A percentile compares a stretch with the other conserved stretches of the same genome.
phyloP scores from a whole-genome alignment of 108 stramenopile species.

The Chaetoceros muelleri region DNA sequence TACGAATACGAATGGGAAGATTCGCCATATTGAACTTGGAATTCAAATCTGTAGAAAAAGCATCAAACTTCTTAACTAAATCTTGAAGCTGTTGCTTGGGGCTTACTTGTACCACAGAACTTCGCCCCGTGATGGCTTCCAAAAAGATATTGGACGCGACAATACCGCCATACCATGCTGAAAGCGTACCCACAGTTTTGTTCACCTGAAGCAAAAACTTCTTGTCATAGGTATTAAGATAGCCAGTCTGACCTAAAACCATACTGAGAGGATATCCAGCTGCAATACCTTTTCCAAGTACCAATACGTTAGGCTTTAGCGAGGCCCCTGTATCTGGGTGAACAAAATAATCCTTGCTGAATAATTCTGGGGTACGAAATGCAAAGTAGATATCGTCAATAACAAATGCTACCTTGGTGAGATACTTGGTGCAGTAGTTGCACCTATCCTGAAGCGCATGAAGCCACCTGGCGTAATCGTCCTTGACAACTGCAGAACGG shows the following conservation, averaged over 20 bases:
- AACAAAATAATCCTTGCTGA: constrained; percentile 27
- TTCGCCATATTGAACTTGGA: constrained; percentile 4
- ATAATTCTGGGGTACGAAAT: constrained; percentile 37
- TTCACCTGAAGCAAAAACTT: constrained; percentile 40
- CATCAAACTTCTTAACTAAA: constrained; percentile 28
- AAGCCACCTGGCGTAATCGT: constrained; percentile 35
- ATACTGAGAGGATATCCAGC: constrained; percentile 42
- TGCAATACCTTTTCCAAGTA: constrained; percentile 36
- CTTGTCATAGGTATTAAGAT: constrained; percentile 37
- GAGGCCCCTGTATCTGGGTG: constrained; percentile 26
- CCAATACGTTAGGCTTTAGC: constrained; percentile 34
- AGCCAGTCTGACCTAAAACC: constrained; percentile 26
- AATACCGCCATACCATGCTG: constrained; percentile 43
- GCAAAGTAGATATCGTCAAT: constrained; percentile 49
- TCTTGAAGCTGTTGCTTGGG: constrained; percentile 17
- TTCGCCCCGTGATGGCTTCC: constrained; percentile 19
- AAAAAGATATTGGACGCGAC: constrained; percentile 43
- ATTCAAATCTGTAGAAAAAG: constrained; percentile 22
- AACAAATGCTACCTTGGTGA: constrained; percentile 37
- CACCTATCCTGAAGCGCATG: constrained; percentile 33
- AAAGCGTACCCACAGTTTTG: constrained; percentile 39
- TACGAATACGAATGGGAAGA: constrained; percentile 34
- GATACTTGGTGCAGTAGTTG: constrained; percentile 43
- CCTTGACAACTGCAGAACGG: constrained; percentile 8
- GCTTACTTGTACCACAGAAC: constrained; percentile 1